These are phyloP conservation scores for Russula brevipes DNA, from an alignment of 768 basidiomycete species.

Conservation along the genomic window DNA sequence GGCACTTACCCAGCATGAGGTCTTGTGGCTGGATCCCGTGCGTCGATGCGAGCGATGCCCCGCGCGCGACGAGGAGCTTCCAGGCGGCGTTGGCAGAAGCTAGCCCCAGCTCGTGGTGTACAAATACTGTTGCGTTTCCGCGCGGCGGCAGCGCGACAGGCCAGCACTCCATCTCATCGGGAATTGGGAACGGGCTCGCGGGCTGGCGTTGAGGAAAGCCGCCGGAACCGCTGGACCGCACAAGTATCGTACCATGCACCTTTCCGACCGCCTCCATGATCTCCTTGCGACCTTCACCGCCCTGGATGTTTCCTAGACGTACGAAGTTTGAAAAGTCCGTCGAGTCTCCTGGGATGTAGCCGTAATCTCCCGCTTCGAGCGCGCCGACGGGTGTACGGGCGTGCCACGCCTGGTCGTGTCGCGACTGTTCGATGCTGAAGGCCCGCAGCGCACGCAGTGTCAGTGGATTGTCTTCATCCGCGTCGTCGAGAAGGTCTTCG, in stretches of 20 bases:
- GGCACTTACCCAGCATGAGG: constrained; percentile 8
- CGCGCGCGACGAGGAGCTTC: constrained; percentile 8
- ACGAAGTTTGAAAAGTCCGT: constrained; percentile 14
- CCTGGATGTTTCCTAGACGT: constrained; percentile 13
- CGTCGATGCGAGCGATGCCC: neutral
- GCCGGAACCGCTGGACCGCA: no score
- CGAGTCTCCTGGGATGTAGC: constrained; percentile 4
- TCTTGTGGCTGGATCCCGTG: constrained; percentile 9
- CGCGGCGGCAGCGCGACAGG: constrained; percentile 15
- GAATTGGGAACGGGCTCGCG: constrained; percentile 7
- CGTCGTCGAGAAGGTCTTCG: constrained; percentile 19
- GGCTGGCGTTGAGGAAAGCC: neutral
- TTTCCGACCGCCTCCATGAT: constrained; percentile 3
- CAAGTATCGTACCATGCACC: constrained; percentile 14
- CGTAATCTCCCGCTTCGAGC: constrained; percentile 13
- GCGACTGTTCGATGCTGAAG: constrained; percentile 6
- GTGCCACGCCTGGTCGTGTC: constrained; percentile 20
- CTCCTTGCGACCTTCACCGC: neutral
- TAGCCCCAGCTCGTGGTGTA: constrained; percentile 6
- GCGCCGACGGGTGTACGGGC: constrained; percentile 10
- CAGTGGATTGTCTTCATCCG: constrained; percentile 1
- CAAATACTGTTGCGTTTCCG: constrained; percentile 8
- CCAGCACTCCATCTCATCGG: constrained; percentile 18
- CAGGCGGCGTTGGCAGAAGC: constrained; percentile 17
- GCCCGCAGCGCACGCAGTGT: constrained; percentile 13